Base-by-base conservation (phyloP, 805 yeast genomes). In the Candida loeiensis region DNA sequence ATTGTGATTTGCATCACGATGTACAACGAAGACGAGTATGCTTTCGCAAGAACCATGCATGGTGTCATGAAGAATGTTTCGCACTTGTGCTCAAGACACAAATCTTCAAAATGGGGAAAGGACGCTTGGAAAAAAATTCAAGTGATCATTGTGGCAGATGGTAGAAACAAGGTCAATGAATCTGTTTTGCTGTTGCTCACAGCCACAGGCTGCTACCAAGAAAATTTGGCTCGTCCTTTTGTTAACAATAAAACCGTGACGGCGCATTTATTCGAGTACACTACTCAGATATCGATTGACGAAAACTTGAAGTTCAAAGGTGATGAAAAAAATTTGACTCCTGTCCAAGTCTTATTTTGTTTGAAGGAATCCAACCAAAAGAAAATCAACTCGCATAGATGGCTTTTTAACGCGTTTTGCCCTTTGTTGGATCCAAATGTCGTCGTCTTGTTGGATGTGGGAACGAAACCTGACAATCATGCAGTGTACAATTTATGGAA, bases 41-140 rank as follows among this genome's bases (percentile, higher is more conserved):
- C 95, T 2, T 79, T 93, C 59, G 87, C 97, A 1, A 79, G 98
- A 64, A 95, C 99, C 0, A 72, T 93, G 76, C 95, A 95, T 60
- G 86, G 95, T 0, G 91, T 93, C 12, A 87, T 91, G 86, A 85
- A 80, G 53, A 93, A 95, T 61, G 78, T 93, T 43, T 86, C 96
- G 2, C 93, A 89, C 55, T 69, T 93, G 38, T 79, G 95, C 57
- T 77, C 83, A 12, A 79, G 99, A 60, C 73, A 76, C 40, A 84
- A 80, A 58, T 85, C 95, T 28, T 71, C 84, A 37, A 83, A 85
- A 13, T 93, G 99, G 99, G 98, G 99, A 4, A 80, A 82, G 49
- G 95, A 90, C 44, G 85, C 95, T 18, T 93, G 99, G 99, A 89
- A 93, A 57, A 93, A 91, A 63, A 82, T 93, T 15, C 96, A 91